Evolutionary conservation across 2,329 filamentous ascomycete species (phyloP), one percentile per base, ranked within the genome.

Genomic region (Fusarium fracticaudum): DNA sequence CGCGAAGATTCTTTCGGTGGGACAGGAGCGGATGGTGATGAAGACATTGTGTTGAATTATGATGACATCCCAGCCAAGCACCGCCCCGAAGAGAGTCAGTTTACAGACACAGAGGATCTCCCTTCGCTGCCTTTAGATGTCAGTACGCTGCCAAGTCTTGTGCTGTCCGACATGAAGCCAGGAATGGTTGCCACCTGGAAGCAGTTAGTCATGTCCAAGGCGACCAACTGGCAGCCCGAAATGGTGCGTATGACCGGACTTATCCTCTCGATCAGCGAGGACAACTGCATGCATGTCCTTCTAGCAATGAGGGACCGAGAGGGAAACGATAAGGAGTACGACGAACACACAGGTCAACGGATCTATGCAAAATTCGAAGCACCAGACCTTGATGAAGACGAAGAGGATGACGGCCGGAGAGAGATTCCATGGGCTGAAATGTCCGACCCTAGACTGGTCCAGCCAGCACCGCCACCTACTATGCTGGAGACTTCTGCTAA

Each of bases 281-380:
- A 89, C 8, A 83, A 79, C 3, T 71, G 79, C 1, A 79, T 97
- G 22, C 84, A 87, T 29, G 83, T 97, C 9, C 85, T 87, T 17
- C 86, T 97, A 6, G 94, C 94, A 6, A 87, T 87, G 70, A 89
- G 93, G 35, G 93, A 97, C 78, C 85, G 92, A 54, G 82, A 87
- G 18, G 82, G 87, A 10, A 88, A 87, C 60, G 85, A 91, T 71
- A 91, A 89, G 77, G 80, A 83, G 24, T 91, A 91, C 73, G 91
- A 96, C 75, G 87, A 90, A 17, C 83, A 88, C 44, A 91, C 92
- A 0, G 94, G 94, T 1, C 86, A 92, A 70, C 88, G 94, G 15
- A 82, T 94, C 15, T 97, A 96, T 76, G 91, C 88, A 71, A 93
- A 91, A 66, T 96, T 97, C 73, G 94, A 97, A 77, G 91, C 91